Evolutionary conservation across 805 yeast genomes (phyloP).

Genomic region (Saccharomycopsis fodiens): DNA sequence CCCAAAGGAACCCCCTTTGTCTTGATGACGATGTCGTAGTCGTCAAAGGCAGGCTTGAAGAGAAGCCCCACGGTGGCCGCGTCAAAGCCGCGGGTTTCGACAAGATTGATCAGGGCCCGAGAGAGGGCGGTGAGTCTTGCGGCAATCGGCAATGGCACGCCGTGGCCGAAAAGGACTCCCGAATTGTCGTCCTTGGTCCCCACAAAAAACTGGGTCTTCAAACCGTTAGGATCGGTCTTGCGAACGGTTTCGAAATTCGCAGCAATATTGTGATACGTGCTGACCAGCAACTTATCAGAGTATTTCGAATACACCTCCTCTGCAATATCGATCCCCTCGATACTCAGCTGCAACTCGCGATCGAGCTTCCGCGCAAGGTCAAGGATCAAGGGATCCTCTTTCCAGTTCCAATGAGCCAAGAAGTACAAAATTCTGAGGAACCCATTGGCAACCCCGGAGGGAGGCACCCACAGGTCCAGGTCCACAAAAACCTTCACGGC

Average conservation of each 20-base stretch:
- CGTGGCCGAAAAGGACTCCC: slow-evolving; percentile 76
- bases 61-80: slow-evolving; percentile 41
- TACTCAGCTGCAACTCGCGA: slow-evolving; percentile 27
- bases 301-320: slow-evolving; percentile 33
- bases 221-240: slow-evolving; percentile 72
- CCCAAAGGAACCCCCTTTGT: slow-evolving; percentile 39
- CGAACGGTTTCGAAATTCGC: slow-evolving; percentile 62
- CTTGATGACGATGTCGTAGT: slow-evolving; percentile 73
- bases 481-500: slow-evolving; percentile 82
- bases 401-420: slow-evolving; percentile 90
- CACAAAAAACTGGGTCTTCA: slow-evolving; percentile 72
- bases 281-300: slow-evolving; percentile 55
- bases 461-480: slow-evolving; percentile 76
- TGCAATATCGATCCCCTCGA: slow-evolving; percentile 26
- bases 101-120: slow-evolving; percentile 57
- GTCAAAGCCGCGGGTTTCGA: slow-evolving; percentile 38
- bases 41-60: slow-evolving; percentile 76
- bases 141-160: slow-evolving; percentile 65
- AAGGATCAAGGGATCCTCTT: slow-evolving; percentile 72
- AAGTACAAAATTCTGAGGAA: slow-evolving; percentile 67
- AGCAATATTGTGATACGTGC: slow-evolving; percentile 53
- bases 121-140: slow-evolving; percentile 83
- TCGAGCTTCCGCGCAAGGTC: slow-evolving; percentile 56
- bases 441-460: slow-evolving; percentile 74
- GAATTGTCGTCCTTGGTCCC: slow-evolving; percentile 81